Percentiles rank a stretch among this genome's conserved stretches.
These are phyloP conservation scores for Alternaria arbusti DNA, from an alignment of 2,329 filamentous ascomycete species.

Conservation along the genomic window DNA sequence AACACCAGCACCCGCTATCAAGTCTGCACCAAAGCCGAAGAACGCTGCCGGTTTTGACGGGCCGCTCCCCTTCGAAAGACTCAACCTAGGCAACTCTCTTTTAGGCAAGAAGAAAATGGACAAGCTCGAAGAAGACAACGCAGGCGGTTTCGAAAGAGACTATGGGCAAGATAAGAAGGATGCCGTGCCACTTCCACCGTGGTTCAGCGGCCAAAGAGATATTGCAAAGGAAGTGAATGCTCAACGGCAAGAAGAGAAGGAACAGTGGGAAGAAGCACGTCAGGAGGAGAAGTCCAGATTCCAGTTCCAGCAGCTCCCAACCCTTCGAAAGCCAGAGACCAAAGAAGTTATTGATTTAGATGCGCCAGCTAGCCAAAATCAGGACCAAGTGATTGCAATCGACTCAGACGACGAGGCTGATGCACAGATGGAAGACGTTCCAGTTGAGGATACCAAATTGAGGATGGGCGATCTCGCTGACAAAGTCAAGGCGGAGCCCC, in stretches of 20 bases:
- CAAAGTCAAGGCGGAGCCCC: constrained; percentile 51
- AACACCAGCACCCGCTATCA: constrained; percentile 13
- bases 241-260: constrained; percentile 51
- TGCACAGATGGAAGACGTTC: constrained; percentile 42
- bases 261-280: constrained; percentile 62
- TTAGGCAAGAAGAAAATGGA: constrained; percentile 60
- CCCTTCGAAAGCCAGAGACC: constrained; percentile 63
- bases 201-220: constrained; percentile 68
- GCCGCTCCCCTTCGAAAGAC: constrained; percentile 85
- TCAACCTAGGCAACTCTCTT: constrained; percentile 71
- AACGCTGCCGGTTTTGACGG: constrained; percentile 72
- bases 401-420: constrained; percentile 65
- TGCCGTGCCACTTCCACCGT: constrained; percentile 72
- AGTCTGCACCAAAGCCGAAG: constrained; percentile 54
- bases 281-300: constrained; percentile 64
- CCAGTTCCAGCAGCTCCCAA: constrained; percentile 67
- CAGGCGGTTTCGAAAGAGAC: constrained; percentile 70
- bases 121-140: constrained; percentile 59
- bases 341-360: constrained; percentile 57
- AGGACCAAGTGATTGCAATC: constrained; percentile 65
- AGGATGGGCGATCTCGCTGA: constrained; percentile 55
- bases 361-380: constrained; percentile 49
- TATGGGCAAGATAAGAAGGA: constrained; percentile 51
- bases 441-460: constrained; percentile 36
- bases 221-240: constrained; percentile 61